Conservation (phyloP, 139 green algal species). For the Asterochloris erici region DNA sequence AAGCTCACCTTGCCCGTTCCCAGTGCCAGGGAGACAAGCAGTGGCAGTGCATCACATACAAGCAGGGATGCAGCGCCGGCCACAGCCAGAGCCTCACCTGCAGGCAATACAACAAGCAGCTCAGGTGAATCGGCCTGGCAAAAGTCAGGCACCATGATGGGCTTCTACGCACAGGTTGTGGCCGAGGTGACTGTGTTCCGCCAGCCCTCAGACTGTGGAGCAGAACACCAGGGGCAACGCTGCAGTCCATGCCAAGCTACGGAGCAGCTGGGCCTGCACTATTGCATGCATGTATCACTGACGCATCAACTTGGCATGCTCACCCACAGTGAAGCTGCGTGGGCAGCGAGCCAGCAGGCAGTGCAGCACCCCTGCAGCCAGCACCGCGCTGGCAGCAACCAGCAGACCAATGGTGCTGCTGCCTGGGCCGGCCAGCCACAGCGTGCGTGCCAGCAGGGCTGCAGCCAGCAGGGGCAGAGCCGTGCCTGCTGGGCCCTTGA, state of each 20-base stretch:
- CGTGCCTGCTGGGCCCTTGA: too few relatives aligned
- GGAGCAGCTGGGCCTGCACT: too few relatives aligned
- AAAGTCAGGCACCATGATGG: background rate
- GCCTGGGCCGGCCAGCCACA: too few relatives aligned
- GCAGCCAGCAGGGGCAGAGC: too few relatives aligned
- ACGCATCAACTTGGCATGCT: background rate
- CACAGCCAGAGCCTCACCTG: too few relatives aligned
- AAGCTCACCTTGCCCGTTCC: too few relatives aligned
- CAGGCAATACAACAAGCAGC: too few relatives aligned
- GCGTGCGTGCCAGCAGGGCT: too few relatives aligned
- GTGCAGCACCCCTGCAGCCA: constrained; percentile 21
- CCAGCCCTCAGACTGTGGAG: background rate
- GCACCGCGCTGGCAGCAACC: background rate
- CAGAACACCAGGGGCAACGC: background rate
- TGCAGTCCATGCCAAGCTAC: background rate
- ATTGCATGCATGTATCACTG: background rate
- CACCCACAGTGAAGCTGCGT: constrained; percentile 37
- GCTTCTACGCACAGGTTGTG: background rate
- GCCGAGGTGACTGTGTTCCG: background rate
- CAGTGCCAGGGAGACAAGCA: too few relatives aligned
- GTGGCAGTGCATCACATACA: too few relatives aligned
- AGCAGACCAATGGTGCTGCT: constrained; percentile 8
- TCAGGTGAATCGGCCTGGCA: too few relatives aligned
- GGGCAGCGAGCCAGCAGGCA: constrained; percentile 32
- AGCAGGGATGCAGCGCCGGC: too few relatives aligned